Percentiles rank a stretch among this genome's conserved stretches.
Evolutionary conservation across 1,284 basidiomycete species (phyloP).

Genomic region (Microbotryum lychnidis-dioicae): DNA sequence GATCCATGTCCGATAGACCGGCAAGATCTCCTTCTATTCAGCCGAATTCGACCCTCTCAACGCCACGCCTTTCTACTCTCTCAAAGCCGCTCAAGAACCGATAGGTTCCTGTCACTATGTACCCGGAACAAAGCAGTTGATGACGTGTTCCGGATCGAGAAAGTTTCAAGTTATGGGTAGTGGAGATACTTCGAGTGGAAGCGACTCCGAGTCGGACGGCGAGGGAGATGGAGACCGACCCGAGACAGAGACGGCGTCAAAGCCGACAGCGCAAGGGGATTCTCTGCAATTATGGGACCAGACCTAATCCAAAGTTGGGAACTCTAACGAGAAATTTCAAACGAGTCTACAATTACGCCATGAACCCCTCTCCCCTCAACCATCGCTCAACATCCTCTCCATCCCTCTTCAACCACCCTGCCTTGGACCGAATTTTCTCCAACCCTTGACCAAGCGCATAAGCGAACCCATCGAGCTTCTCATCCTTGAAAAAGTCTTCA

Average conservation of each 20-base stretch:
- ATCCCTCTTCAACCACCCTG: conserved; percentile 49
- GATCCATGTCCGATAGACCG: conserved; percentile 25
- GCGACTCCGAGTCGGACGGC: not conserved
- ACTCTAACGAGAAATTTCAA: not conserved
- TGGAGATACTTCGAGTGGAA: not conserved
- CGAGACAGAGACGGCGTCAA: not conserved
- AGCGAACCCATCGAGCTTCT: not conserved
- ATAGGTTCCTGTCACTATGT: conserved; percentile 3
- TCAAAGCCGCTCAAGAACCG: conserved; percentile 13
- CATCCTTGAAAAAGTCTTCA: too few relatives aligned
- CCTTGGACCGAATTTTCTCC: conserved; percentile 47
- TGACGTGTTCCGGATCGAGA: conserved; percentile 15
- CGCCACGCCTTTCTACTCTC: conserved; percentile 11
- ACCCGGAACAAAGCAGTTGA: not conserved
- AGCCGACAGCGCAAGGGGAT: not conserved
- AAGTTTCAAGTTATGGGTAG: not conserved
- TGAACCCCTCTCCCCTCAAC: conserved; percentile 46
- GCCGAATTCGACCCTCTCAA: conserved; percentile 29
- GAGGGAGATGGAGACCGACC: not conserved
- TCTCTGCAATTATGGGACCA: not conserved
- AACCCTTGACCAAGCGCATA: conserved; percentile 41
- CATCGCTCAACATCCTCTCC: conserved; percentile 54
- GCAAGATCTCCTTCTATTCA: conserved; percentile 31
- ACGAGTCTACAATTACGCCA: not conserved
- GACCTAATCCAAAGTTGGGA: not conserved